phyloP scores from a whole-genome alignment of 306 rosid genomes.

The Potentilla sterilis region DNA sequence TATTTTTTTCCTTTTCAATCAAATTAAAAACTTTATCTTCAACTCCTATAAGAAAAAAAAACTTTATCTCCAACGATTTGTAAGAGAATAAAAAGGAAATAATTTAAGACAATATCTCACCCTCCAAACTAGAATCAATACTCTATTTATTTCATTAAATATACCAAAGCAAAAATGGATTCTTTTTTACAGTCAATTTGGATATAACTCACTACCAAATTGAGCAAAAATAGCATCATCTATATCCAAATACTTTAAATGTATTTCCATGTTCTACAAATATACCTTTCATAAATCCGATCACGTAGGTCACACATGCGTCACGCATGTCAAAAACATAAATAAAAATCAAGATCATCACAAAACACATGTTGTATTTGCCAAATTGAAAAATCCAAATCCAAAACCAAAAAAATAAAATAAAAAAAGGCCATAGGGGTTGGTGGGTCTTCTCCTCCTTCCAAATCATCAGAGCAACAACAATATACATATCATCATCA shows the following conservation, averaged over 20 bases:
- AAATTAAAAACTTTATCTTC: background rate
- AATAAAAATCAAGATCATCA: background rate
- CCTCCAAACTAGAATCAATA: background rate
- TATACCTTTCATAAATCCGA: background rate
- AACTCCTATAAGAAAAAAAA: background rate
- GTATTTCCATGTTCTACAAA: background rate
- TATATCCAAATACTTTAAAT: conserved; percentile 8
- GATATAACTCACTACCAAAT: background rate
- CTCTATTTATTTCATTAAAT: background rate
- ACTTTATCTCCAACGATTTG: background rate
- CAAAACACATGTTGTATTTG: conserved; percentile 12
- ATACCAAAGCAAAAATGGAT: background rate
- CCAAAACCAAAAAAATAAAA: background rate
- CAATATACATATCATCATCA: conserved; percentile 20
- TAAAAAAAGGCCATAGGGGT: background rate
- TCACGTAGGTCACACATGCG: conserved; percentile 2
- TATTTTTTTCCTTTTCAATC: background rate
- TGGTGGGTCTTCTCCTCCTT: conserved; percentile 7
- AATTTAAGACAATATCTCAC: background rate
- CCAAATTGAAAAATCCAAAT: background rate
- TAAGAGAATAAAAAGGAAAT: background rate
- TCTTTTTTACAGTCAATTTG: background rate
- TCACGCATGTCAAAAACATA: background rate
- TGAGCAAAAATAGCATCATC: background rate
- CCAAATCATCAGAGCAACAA: background rate